Conservation (phyloP, 345 rosid genomes). For the Ceriops zippeliana region DNA sequence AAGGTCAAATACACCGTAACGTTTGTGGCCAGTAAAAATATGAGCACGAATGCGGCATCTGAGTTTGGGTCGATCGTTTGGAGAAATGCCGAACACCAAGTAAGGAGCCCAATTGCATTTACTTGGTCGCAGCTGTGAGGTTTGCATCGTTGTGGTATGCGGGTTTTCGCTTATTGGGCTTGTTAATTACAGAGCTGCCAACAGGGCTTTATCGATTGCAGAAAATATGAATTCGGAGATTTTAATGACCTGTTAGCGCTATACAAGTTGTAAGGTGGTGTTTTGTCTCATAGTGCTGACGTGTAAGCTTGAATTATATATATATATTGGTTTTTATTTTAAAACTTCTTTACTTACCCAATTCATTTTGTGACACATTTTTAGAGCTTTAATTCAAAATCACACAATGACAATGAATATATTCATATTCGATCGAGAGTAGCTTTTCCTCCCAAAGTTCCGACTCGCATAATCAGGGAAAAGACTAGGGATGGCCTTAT, state of each 20-base stretch:
- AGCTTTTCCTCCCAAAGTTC: neutral
- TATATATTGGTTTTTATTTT: too few relatives aligned
- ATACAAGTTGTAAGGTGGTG: too few relatives aligned
- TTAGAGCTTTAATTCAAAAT: too few relatives aligned
- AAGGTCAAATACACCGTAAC: slow-evolving; percentile 71
- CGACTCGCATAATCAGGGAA: neutral
- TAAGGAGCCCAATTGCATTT: slow-evolving; percentile 75
- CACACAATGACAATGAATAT: too few relatives aligned
- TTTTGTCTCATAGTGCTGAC: too few relatives aligned
- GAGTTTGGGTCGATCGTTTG: slow-evolving; percentile 74
- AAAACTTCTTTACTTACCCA: too few relatives aligned
- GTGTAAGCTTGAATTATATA: too few relatives aligned
- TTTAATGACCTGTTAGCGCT: neutral
- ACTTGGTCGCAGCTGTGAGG: slow-evolving; percentile 51
- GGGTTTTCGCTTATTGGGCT: slow-evolving; percentile 3
- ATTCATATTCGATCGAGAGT: too few relatives aligned
- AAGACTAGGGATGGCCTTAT: neutral
- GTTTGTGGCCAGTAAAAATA: slow-evolving; percentile 56
- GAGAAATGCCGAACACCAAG: slow-evolving; percentile 61
- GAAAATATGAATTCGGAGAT: neutral
- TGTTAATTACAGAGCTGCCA: neutral
- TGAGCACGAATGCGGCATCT: slow-evolving; percentile 26
- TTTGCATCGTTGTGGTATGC: too few relatives aligned
- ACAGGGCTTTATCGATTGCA: neutral
- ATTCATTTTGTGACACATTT: too few relatives aligned